Base-by-base conservation (phyloP, 2,329 filamentous ascomycete species). In the Septoria petroselini region DNA sequence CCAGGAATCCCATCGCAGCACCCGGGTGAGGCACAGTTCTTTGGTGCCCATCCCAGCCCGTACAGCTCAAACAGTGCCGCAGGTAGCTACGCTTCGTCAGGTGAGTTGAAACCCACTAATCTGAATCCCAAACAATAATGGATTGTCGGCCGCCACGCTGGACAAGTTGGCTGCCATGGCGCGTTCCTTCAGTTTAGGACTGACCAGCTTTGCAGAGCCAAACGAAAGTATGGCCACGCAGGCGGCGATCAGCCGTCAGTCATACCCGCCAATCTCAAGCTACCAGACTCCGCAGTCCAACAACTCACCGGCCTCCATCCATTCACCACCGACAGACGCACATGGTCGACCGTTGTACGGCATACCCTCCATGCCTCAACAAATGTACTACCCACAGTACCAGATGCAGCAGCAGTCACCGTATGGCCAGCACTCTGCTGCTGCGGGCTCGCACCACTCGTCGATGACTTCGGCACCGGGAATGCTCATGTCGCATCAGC, bases 211-310 rank as follows among this genome's bases (percentile, higher is more conserved):
- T 49, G 79, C 83, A 87, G 86, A 88, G 71, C 82, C 85, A 70
- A 82, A 84, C 67, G 81, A 84, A 66, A 74, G 78, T 65, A 85
- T 85, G 83, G 81, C 82, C 56, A 76, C 81, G 41, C 65, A 68
- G 60, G 77, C 81, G 61, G 80, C 81, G 58, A 83, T 85, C 78
- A 82, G 81, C 68, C 77, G 82, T 62, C 71, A 79, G 57, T 69
- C 76, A 39, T 95, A 94, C 68, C 91, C 91, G 61, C 88, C 89
- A 53, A 95, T 95, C 41, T 63, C 62, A 19, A 63, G 61, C 67
- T 96, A 96, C 69, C 88, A 96, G 70, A 94, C 91, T 14, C 90
- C 91, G 48, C 91, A 96, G 73, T 95, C 91, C 49, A 95, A n/a
- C n/a, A n/a, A 91, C 71, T 95, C 91, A 48, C 91, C 91, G 41